Evolutionary conservation across 257 asterid genomes (phyloP), one percentile per base, ranked within the genome.

Genomic region (Oldenlandia corymbosa): DNA sequence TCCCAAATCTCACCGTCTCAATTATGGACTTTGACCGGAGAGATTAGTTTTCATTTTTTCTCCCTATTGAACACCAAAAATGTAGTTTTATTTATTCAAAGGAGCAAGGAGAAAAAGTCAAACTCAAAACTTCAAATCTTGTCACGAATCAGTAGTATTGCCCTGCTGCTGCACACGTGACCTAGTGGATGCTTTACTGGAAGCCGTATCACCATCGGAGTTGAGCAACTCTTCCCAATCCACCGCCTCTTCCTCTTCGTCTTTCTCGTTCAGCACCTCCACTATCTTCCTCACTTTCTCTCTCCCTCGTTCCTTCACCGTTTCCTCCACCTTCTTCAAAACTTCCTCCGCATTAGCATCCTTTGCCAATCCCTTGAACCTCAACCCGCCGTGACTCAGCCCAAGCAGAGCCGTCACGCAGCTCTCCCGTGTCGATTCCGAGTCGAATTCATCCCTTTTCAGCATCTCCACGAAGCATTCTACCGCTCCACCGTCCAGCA

Each of bases 201-300:
- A 77, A 77, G 80, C 83, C 32, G 54, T 16, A 71, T 78, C 93
- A 41, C 74, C 84, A 9, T 85, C 88, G 26, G 80, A 70, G 56
- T 76, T 80, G 14, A 93, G 88, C 83, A 93, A 70, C 69, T 87
- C 88, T 66, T 84, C 99, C 99, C 99, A 93, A 70, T 93, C 88
- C 47, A 90, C 96, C 63, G 77, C 89, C 5, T 84, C 84, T 10
- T 79, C 97, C 62, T 84, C 97, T 60, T 82, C 94, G 10, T 76
- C 90, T 68, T 73, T 85, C 78, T 79, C 78, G 23, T 79, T 85
- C 83, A 90, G 37, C 61, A 80, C 88, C 73, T 79, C 92, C 81
- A 90, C 58, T 54, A 87, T 78, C 84, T 68, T 81, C 78, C 65
- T 68, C 51, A 72, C 86, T 62, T 81, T 85, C 45, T 77, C 84